Conservation (phyloP, 2,329 filamentous ascomycete species). For the Aspergillus sp. region DNA sequence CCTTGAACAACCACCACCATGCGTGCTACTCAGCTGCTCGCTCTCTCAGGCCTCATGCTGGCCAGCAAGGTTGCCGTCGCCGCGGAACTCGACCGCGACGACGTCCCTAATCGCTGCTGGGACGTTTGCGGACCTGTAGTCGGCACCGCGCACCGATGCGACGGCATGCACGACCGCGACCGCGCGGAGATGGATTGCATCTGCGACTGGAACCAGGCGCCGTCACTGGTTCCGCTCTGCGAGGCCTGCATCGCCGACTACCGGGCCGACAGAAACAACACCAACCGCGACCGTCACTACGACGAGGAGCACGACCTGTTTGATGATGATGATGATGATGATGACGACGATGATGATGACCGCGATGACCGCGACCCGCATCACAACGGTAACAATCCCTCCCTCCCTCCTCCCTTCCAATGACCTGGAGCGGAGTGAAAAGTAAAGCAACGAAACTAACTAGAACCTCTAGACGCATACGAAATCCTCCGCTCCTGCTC, state of each 20-base stretch:
- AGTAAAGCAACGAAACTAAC: conserved; percentile 5
- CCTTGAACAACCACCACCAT: conserved; percentile 13
- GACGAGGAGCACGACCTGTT: conserved; percentile 19
- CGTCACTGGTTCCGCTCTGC: conserved; percentile 29
- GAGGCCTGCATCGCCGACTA: conserved; percentile 34
- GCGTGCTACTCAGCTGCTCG: conserved; percentile 22
- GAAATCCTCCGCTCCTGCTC: conserved; percentile 30
- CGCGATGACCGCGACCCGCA: conserved; percentile 15
- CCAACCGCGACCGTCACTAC: conserved; percentile 10
- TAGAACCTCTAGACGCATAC: conserved; percentile 24
- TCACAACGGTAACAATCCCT: conserved; percentile 26
- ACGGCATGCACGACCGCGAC: conserved; percentile 24
- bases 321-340: conserved; percentile 10
- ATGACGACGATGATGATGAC: conserved; percentile 11
- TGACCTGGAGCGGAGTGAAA: too few relatives aligned
- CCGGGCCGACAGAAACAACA: conserved; percentile 13
- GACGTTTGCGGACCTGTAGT: conserved; percentile 25
- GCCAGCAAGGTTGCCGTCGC: conserved; percentile 21
- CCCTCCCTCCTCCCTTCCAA: too few relatives aligned
- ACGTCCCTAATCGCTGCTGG: conserved; percentile 30
- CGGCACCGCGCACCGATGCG: conserved; percentile 23
- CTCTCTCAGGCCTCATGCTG: conserved; percentile 26
- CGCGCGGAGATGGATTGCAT: conserved; percentile 28
- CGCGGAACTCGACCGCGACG: conserved; percentile 27
- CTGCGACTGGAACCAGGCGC: conserved; percentile 26